Conservation (phyloP, 2,329 filamentous ascomycete species). For the Nigrograna mackinnonii region DNA sequence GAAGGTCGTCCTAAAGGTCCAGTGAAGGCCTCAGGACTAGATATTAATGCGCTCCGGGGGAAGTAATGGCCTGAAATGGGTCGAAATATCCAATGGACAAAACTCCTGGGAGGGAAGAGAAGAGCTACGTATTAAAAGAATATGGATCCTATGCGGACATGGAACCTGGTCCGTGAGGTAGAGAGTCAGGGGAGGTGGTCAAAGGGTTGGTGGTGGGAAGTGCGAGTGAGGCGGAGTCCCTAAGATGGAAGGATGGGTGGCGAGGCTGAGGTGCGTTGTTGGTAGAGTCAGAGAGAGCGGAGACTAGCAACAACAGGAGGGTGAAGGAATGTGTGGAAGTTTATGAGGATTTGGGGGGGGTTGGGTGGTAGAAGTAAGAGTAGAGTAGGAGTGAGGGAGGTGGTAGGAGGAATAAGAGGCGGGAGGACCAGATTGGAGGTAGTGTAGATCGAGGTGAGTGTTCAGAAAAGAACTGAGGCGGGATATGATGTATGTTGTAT, state of each 20-base stretch:
- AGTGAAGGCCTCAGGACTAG: slow-evolving; percentile 45
- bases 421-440: slow-evolving; percentile 4
- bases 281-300: slow-evolving; percentile 3
- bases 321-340: slow-evolving; percentile 16
- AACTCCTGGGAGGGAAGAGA: slow-evolving; percentile 12
- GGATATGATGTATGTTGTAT: slow-evolving; percentile 41
- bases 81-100: slow-evolving; percentile 14
- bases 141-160: slow-evolving; percentile 12
- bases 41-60: slow-evolving; percentile 22
- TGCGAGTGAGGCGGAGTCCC: slow-evolving; percentile 8
- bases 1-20: slow-evolving; percentile 41
- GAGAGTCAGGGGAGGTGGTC: slow-evolving; percentile 10
- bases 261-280: slow-evolving; percentile 1
- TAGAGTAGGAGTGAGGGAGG: slow-evolving; percentile 18
- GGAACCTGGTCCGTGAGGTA: slow-evolving; percentile 22
- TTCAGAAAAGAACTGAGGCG: slow-evolving; percentile 27
- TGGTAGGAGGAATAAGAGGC: slow-evolving; percentile 9
- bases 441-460: slow-evolving; percentile 12
- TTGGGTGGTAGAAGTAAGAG: slow-evolving; percentile 19
- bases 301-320: slow-evolving; percentile 8
- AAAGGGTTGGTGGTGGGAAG: slow-evolving; percentile 8
- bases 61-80: slow-evolving; percentile 7
- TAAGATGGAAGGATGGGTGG: slow-evolving; percentile 7
- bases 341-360: slow-evolving; percentile 16
- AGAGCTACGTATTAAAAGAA: slow-evolving; percentile 20